Conservation (phyloP, 177 flowering plant genomes). For the Tripterygium wilfordii region DNA sequence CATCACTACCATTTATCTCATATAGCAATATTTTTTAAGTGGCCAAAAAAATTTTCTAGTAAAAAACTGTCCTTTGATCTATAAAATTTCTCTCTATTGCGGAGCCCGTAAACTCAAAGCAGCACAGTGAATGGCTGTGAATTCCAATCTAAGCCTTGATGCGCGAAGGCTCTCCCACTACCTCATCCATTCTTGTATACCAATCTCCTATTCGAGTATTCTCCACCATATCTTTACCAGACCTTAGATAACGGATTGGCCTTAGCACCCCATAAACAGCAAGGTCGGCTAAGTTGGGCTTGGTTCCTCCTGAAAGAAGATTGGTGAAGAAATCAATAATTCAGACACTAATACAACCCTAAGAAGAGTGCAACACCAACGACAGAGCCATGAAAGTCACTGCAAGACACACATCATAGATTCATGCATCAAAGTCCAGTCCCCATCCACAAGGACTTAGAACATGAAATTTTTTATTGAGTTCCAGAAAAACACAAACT, state of each 20-base stretch:
- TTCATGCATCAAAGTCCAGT: no score
- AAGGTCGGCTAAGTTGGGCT: slow-evolving; percentile 87
- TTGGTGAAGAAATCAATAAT: neutral
- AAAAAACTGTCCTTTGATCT: no score
- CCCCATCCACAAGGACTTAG: no score
- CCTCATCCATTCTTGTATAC: slow-evolving; percentile 79
- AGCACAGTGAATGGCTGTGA: neutral
- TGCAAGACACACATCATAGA: no score
- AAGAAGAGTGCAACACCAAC: neutral
- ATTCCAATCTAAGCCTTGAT: slow-evolving; percentile 29
- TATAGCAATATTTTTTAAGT: no score
- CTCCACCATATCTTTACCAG: slow-evolving; percentile 97
- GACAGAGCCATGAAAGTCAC: neutral
- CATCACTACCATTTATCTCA: no score
- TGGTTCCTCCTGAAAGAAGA: slow-evolving; percentile 83
- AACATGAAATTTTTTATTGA: no score
- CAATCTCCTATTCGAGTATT: slow-evolving; percentile 86
- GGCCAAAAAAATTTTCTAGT: no score
- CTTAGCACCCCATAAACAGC: slow-evolving; percentile 93
- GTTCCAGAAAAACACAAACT: no score
- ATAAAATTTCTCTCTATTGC: no score
- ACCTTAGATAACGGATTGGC: slow-evolving; percentile 75
- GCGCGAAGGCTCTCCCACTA: slow-evolving; percentile 68
- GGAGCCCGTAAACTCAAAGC: neutral
- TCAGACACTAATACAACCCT: neutral